Conservation (phyloP, 768 basidiomycete species). For the Krasilnikovozyma curviuscula region DNA sequence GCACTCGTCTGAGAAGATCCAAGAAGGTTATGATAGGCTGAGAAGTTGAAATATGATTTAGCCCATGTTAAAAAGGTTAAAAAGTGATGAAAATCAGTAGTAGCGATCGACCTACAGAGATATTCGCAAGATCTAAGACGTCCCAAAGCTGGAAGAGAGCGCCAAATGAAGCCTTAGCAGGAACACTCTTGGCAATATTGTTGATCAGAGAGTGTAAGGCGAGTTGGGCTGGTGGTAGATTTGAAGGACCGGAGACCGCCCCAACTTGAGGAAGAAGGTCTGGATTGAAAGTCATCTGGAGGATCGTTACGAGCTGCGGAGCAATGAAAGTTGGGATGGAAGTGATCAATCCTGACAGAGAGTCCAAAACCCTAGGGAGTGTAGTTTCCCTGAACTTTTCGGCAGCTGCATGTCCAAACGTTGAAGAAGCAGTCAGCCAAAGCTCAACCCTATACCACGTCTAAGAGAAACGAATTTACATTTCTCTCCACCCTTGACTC, state of each 20-base stretch:
- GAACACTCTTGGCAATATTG: conserved; percentile 47
- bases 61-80: neutral
- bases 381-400: conserved; percentile 1
- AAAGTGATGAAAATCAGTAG: neutral
- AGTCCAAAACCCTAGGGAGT: conserved; percentile 22
- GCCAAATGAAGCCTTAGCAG: conserved; percentile 47
- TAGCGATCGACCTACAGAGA: conserved; percentile 7
- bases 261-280: neutral
- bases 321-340: conserved; percentile 56
- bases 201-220: conserved; percentile 37
- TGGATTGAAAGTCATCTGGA: no score
- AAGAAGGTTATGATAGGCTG: conserved; percentile 38
- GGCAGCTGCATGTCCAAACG: neutral
- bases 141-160: conserved; percentile 34
- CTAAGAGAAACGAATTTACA: neutral
- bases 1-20: conserved; percentile 41
- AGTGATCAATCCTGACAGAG: conserved; percentile 49
- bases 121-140: conserved; percentile 18
- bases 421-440: neutral
- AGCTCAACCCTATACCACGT: no score
- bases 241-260: neutral
- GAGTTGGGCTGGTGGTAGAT: neutral
- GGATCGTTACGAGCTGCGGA: conserved; percentile 17
- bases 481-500: neutral
- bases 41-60: neutral